phyloP scores from a whole-genome alignment of 768 basidiomycete genomes.

The Gloeophyllum trabeum region DNA sequence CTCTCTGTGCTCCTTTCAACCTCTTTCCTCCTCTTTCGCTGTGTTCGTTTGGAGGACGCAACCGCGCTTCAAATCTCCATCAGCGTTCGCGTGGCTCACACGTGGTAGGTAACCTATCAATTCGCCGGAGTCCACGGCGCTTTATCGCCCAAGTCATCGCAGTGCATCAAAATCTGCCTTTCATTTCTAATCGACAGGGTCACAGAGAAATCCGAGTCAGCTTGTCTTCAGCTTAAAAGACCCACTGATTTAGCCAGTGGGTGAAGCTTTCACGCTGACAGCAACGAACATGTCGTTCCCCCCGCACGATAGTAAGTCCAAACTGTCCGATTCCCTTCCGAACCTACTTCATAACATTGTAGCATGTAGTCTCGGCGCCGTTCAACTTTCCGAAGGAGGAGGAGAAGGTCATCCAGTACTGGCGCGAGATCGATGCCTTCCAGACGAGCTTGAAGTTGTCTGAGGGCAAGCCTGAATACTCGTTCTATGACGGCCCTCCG shows the following conservation, averaged over 20 bases:
- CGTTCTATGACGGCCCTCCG: slow-evolving; percentile 96
- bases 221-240: background rate
- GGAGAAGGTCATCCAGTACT: slow-evolving; percentile 81
- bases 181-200: no score
- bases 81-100: no score
- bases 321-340: no score
- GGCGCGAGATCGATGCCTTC: slow-evolving; percentile 97
- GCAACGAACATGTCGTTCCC: slow-evolving; percentile 46
- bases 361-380: slow-evolving; percentile 45
- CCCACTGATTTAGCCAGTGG: background rate
- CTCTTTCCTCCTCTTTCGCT: no score
- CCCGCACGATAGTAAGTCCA: slow-evolving; percentile 58
- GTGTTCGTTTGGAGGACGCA: no score
- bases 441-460: slow-evolving; percentile 88
- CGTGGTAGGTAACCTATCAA: no score
- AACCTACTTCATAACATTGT: slow-evolving; percentile 5
- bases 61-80: no score
- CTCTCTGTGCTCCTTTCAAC: no score
- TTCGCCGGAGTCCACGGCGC: no score
- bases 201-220: background rate
- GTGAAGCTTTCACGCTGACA: background rate
- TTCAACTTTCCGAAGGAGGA: slow-evolving; percentile 88
- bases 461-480: slow-evolving; percentile 80
- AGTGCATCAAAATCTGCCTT: no score
- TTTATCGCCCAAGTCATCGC: no score